phyloP scores from a whole-genome alignment of 1,139 yeast species.

The Candida tropicalis region DNA sequence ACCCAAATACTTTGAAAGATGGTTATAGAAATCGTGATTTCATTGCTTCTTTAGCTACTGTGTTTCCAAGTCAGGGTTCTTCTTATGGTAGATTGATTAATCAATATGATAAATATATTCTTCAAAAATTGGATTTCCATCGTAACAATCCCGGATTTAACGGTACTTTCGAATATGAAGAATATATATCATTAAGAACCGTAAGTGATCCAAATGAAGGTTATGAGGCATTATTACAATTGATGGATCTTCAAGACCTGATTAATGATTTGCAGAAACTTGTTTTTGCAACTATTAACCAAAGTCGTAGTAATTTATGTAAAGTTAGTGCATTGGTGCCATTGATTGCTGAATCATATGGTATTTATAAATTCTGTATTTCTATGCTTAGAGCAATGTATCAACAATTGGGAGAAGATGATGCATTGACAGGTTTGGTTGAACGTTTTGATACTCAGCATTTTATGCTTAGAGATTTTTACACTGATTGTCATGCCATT shows the following conservation, averaged over 20 bases:
- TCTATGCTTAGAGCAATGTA: constrained; percentile 92
- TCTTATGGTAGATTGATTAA: constrained; percentile 76
- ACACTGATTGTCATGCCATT: constrained; percentile 86
- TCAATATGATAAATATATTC: constrained; percentile 72
- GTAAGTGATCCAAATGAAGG: constrained; percentile 97
- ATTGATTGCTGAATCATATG: constrained; percentile 89
- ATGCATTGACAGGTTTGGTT: constrained; percentile 73
- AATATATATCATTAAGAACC: constrained; percentile 82
- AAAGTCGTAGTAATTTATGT: constrained; percentile 72
- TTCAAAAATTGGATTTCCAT: constrained; percentile 81
- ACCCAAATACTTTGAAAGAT: constrained; percentile 79
- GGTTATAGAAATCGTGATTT: constrained; percentile 70
- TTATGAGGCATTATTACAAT: constrained; percentile 82
- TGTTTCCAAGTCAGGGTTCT: constrained; percentile 43
- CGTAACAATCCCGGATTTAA: constrained; percentile 85
- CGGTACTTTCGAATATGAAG: constrained; percentile 96
- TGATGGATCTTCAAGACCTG: constrained; percentile 84
- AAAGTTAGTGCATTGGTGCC: constrained; percentile 89
- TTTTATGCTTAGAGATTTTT: constrained; percentile 76
- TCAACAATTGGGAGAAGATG: constrained; percentile 74
- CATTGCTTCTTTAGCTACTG: constrained; percentile 42
- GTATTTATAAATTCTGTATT: constrained; percentile 85
- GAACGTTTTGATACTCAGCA: constrained; percentile 82
- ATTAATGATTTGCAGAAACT: constrained; percentile 80
- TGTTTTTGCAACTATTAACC: constrained; percentile 72